Evolutionary conservation across 352 stramenopile genomes (phyloP), one percentile per base, ranked within the genome.

Genomic region (Pythium phragmiticola): DNA sequence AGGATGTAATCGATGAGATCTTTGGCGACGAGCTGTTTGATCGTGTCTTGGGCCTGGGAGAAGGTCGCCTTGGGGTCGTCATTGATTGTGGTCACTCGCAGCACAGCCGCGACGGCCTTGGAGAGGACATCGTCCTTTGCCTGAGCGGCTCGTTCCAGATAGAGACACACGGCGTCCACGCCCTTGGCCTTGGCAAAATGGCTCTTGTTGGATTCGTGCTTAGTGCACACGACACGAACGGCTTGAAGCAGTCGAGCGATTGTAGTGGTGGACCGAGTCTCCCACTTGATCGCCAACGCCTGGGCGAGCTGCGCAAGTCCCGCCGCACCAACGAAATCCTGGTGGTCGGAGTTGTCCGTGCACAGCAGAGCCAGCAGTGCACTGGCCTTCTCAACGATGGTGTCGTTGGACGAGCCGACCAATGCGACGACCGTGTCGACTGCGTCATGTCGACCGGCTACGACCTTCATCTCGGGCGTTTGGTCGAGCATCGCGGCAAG

Each of bases 121-220:
- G 76, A 85, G 21, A 90, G 58, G 6, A 47, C 19, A 14, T 77
- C 67, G 47, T 84, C 66, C 0, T 45, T 42, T 26, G 68, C 26
- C 26, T 30, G 26, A 30, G 26, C 74, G 1, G 77, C 77, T 33
- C 16, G 26, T 5, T 71, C 46, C 3, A 88, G 62, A 19, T 78
- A 55, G 2, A 37, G 30, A 47, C 74, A 78, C 3, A 90, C 43
- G 3, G 63, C 72, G 2, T 84, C 65, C 8, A 85, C 53, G 21
- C 81, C 81, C n/a, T 59, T 59, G 4, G 74, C 71, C 50, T 84
- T 87, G 9, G 68, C 73, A 30, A 92, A 87, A 13, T 81, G 66
- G 23, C 74, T 59, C 70, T 92, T 92, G 65, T 90, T 92, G 21
- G 58, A 64, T 41, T 92, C 83, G 53, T 92, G 78, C 60, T 89